phyloP scores from a whole-genome alignment of 1,139 yeast genomes.

The Dujonia santamariae region DNA sequence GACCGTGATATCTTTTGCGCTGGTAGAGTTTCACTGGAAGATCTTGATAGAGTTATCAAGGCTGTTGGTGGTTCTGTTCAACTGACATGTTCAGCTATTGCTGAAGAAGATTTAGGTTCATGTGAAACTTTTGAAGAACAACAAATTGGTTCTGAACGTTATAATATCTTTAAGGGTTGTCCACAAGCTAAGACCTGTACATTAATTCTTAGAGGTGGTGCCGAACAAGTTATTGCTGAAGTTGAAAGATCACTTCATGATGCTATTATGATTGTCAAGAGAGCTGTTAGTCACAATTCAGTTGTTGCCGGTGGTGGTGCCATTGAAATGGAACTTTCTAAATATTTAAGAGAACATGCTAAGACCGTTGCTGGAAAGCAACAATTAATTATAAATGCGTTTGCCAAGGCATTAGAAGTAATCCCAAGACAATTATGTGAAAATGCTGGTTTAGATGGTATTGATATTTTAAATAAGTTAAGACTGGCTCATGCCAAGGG shows the following conservation, averaged over 20 bases:
- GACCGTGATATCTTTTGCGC: constrained; percentile 97
- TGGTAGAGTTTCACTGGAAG: constrained; percentile 87
- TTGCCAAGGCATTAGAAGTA: constrained; percentile 91
- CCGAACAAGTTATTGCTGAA: constrained; percentile 97
- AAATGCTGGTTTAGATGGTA: constrained; percentile 96
- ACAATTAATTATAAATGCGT: constrained; percentile 86
- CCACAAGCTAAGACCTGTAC: constrained; percentile 94
- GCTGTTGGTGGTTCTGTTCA: constrained; percentile 95
- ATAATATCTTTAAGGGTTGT: constrained; percentile 88
- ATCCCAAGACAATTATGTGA: constrained; percentile 98
- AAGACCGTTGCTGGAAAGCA: constrained; percentile 92
- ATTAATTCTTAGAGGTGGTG: constrained; percentile 91
- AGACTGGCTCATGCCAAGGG: constrained; percentile 95
- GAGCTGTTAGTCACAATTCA: constrained; percentile 82
- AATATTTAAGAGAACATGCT: constrained; percentile 80
- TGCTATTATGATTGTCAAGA: constrained; percentile 96
- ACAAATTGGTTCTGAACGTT: constrained; percentile 94
- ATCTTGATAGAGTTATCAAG: constrained; percentile 85
- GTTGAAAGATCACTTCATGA: constrained; percentile 97
- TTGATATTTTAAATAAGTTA: constrained; percentile 83
- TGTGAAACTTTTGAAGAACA: constrained; percentile 86
- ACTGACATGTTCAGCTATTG: constrained; percentile 81
- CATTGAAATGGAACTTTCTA: constrained; percentile 94
- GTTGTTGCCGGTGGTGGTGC: constrained; percentile 99
- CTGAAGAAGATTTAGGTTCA: constrained; percentile 71